Percentiles rank a stretch among this genome's conserved stretches.
phyloP scores from a whole-genome alignment of 2,329 filamentous ascomycete species.

The Trichoderma afroharzianum region DNA sequence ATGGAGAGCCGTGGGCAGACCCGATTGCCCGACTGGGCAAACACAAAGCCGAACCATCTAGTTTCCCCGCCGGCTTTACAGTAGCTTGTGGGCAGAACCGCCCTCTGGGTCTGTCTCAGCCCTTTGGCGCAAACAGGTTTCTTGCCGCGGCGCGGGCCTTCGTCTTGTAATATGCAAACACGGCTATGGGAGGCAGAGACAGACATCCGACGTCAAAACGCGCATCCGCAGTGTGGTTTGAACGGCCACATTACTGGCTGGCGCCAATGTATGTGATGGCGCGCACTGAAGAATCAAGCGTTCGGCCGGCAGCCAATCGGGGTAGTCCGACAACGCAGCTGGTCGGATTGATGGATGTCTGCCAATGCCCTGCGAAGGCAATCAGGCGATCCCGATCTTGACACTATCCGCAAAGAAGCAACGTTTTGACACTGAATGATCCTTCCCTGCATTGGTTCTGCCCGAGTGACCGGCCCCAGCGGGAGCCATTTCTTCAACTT shows the following conservation, averaged over 20 bases:
- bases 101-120: background rate
- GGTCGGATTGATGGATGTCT: constrained; percentile 3
- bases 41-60: background rate
- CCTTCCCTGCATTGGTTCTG: background rate
- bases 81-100: background rate
- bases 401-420: background rate
- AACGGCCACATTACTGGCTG: background rate
- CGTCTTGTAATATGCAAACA: background rate
- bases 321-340: constrained; percentile 6
- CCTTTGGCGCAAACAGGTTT: background rate
- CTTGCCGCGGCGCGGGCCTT: background rate
- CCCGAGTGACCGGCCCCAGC: background rate
- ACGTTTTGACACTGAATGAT: background rate
- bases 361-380: background rate
- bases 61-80: constrained; percentile 1
- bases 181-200: background rate
- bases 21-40: constrained; percentile 12
- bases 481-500: background rate
- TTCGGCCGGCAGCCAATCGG: constrained; percentile 3
- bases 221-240: background rate
- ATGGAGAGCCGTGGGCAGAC: constrained; percentile 11
- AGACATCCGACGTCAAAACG: constrained; percentile 6
- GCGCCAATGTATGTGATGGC: background rate
- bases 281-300: background rate
- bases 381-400: constrained; percentile 10